Evolutionary conservation across 2,329 filamentous ascomycete genomes (phyloP), one percentile per base, ranked within the genome.

Genomic region (Juglanconis oblonga): DNA sequence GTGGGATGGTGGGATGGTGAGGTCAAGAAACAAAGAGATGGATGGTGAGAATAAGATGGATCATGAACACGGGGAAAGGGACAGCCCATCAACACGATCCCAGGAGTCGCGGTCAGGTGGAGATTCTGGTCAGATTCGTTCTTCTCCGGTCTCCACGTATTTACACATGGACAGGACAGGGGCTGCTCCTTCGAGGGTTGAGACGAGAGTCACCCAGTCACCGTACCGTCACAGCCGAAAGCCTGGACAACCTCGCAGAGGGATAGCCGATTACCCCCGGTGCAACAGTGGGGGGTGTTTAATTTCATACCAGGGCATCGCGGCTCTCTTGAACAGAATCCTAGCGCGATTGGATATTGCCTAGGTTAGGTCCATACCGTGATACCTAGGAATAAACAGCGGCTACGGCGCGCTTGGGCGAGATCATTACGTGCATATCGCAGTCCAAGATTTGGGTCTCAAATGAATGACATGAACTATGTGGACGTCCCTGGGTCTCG

Each of bases 1-100:
- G n/a, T 29, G 29, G 32, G 17, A 51, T n/a, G 13, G 49, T 47
- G 35, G 7, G n/a, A 33, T 49, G 29, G 52, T 54, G 52, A 48
- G 17, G 45, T 24, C 47, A 14, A 50, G 14, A 33, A 50, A 49
- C 45, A 40, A 35, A 61, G 59, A 53, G 57, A 55, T 54, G 42
- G 57, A 53, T 42, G 47, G 50, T 44, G 51, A 55, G 51, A 35
- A 33, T 45, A 51, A 31, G 17, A 31, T 48, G 29, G 31, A 48
- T 42, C 13, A 14, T 24, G 45, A 17, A 48, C 45, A 48, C 45
- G 55, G 55, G 55, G 45, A 61, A 45, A 14, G 32, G 32, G 29
- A 52, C n/a, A 52, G 9, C 35, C 17, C 50, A 52, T 31, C 40
- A 38, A 42, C 36, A 53, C 52, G 33, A 53, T 53, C 52, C 52